Conservation (phyloP, 495 filamentous ascomycete genomes). For the Trichoderma virens region DNA sequence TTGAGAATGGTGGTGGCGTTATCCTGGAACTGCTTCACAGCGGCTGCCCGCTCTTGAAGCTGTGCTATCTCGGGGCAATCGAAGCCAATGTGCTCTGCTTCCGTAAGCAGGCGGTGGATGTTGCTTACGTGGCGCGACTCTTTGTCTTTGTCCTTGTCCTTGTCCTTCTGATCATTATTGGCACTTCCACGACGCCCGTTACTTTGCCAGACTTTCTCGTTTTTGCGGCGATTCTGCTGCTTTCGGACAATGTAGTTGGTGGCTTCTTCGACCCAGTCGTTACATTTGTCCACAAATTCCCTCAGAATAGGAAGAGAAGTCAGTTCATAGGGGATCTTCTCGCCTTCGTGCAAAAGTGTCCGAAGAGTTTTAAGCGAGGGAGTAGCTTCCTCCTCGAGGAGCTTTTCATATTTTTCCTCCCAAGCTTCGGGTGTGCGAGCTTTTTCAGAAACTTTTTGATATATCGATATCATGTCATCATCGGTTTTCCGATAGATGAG, state of each 20-base stretch:
- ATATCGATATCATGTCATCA: slow-evolving; percentile 54
- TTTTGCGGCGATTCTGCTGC: slow-evolving; percentile 97
- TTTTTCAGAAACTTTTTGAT: slow-evolving; percentile 76
- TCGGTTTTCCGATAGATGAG: slow-evolving; percentile 70
- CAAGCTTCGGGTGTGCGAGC: slow-evolving; percentile 79
- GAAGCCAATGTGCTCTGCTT: slow-evolving; percentile 85
- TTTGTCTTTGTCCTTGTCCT: slow-evolving; percentile 83
- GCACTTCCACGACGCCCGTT: slow-evolving; percentile 49
- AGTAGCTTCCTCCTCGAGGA: slow-evolving; percentile 70
- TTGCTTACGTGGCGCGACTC: slow-evolving; percentile 88
- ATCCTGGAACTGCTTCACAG: slow-evolving; percentile 79
- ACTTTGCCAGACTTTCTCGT: slow-evolving; percentile 83
- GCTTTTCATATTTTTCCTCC: slow-evolving; percentile 81
- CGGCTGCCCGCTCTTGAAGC: slow-evolving; percentile 78
- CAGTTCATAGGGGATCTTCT: slow-evolving; percentile 92
- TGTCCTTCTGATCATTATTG: slow-evolving; percentile 63
- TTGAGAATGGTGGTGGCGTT: slow-evolving; percentile 63
- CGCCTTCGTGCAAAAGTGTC: slow-evolving; percentile 82
- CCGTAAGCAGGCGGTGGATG: slow-evolving; percentile 72
- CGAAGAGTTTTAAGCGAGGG: slow-evolving; percentile 83
- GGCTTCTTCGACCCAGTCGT: slow-evolving; percentile 97
- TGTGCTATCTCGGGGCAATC: slow-evolving; percentile 88
- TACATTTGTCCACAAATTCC: slow-evolving; percentile 87
- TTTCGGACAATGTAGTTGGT: slow-evolving; percentile 96
- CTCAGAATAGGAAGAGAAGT: slow-evolving; percentile 74